These are phyloP conservation scores for Pythium pyrilobum DNA, from an alignment of 352 stramenopile species.

Conservation along the genomic window DNA sequence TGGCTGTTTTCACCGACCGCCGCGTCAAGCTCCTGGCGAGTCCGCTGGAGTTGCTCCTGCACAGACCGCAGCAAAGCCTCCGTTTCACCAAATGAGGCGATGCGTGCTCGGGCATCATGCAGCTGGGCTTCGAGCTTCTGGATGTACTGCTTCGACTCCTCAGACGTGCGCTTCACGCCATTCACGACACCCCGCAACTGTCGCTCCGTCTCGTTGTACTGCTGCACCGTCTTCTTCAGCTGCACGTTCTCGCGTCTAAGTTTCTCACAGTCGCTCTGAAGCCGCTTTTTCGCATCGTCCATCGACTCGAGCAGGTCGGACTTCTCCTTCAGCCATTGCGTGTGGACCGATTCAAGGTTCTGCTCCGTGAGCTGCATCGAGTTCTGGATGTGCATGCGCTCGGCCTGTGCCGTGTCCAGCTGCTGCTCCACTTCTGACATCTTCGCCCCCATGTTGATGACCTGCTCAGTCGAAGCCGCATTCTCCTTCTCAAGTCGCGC, in stretches of 20 bases:
- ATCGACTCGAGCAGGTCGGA: slow-evolving; percentile 30
- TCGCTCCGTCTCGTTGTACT: slow-evolving; percentile 30
- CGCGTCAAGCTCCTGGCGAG: slow-evolving; percentile 28
- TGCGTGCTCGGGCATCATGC: slow-evolving; percentile 17
- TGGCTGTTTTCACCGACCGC: slow-evolving; percentile 12
- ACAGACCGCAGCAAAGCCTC: slow-evolving; percentile 30
- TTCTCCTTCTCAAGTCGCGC: slow-evolving; percentile 26
- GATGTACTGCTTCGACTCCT: slow-evolving; percentile 28
- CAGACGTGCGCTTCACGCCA: slow-evolving; percentile 14
- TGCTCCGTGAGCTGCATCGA: slow-evolving; percentile 46
- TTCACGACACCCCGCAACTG: slow-evolving; percentile 24
- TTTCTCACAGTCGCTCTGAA: slow-evolving; percentile 33
- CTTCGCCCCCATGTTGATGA: slow-evolving; percentile 16
- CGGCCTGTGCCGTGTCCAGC: slow-evolving; percentile 35
- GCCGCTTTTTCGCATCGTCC: slow-evolving; percentile 29
- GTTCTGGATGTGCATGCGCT: slow-evolving; percentile 34
- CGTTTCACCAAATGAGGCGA: slow-evolving; percentile 29
- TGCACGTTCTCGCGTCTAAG: slow-evolving; percentile 36
- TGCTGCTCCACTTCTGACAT: slow-evolving; percentile 39
- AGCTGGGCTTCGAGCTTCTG: slow-evolving; percentile 32
- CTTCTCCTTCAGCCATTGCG: slow-evolving; percentile 64
- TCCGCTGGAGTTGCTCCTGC: slow-evolving; percentile 29
- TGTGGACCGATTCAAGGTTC: slow-evolving; percentile 44
- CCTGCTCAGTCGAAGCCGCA: slow-evolving; percentile 19
- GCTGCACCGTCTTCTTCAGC: slow-evolving; percentile 25